A percentile compares a stretch with the other conserved stretches of the same genome.
These are phyloP conservation scores for sunflower (Helianthus annuus) DNA, from an alignment of 129 eudicot species.

Conservation along the genomic window DNA sequence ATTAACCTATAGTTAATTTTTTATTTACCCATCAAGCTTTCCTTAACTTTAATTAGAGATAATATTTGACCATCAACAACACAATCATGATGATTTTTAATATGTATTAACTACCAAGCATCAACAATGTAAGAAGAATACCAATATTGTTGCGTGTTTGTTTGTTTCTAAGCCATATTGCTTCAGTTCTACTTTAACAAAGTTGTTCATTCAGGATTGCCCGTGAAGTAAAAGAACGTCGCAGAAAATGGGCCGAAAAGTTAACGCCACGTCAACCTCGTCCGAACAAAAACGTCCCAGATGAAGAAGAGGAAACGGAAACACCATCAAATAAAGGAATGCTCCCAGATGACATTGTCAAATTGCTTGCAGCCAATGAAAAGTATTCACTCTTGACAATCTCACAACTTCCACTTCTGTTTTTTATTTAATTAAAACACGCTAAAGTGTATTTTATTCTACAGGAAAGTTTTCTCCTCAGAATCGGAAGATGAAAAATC, in stretches of 20 bases:
- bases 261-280: constrained; percentile 60
- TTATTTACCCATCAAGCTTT: not conserved
- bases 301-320: constrained; percentile 42
- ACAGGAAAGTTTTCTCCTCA: constrained; percentile 82
- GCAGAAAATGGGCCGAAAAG: constrained; percentile 77
- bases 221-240: constrained; percentile 87
- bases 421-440: not conserved
- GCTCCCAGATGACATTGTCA: constrained; percentile 90
- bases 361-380: constrained; percentile 71
- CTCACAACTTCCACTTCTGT: not conserved
- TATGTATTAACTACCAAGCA: not conserved
- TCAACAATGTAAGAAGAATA: too few relatives aligned
- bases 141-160: not conserved
- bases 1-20: not conserved
- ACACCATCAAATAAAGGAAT: constrained; percentile 43
- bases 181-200: not conserved
- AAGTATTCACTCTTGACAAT: constrained; percentile 37
- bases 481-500: constrained; percentile 72
- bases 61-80: not conserved
- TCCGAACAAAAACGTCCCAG: constrained; percentile 34
- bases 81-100: not conserved
- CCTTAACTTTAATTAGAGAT: not conserved
- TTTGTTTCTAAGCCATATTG: not conserved
- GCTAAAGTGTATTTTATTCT: constrained; percentile 5
- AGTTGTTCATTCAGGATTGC: constrained; percentile 46